Conservation (phyloP, 345 rosid species). For the Bretschneidera sinensis region DNA sequence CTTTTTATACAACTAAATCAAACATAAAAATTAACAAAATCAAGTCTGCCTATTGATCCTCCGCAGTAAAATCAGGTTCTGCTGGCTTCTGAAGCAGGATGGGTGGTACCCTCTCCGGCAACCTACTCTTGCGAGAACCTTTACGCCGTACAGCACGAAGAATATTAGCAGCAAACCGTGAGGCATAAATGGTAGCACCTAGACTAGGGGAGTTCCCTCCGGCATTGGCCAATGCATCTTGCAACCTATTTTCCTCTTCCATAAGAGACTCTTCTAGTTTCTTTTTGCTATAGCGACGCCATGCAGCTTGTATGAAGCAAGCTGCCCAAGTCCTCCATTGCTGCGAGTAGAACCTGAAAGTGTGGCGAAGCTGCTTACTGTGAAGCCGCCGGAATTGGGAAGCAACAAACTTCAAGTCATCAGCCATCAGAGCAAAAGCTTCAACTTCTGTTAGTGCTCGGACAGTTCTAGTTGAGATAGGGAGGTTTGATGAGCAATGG, state of each 20-base stretch:
- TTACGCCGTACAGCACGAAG: slow-evolving; percentile 51
- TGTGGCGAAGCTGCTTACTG: slow-evolving; percentile 83
- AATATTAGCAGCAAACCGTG: slow-evolving; percentile 78
- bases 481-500: slow-evolving; percentile 71
- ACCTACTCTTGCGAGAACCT: slow-evolving; percentile 51
- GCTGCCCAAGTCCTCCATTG: slow-evolving; percentile 99
- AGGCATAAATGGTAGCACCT: slow-evolving; percentile 89
- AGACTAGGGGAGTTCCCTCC: slow-evolving; percentile 67
- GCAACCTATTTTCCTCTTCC: slow-evolving; percentile 67
- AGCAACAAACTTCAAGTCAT: slow-evolving; percentile 79
- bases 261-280: slow-evolving; percentile 62
- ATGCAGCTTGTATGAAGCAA: slow-evolving; percentile 82
- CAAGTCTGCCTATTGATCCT: slow-evolving; percentile 26
- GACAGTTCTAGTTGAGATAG: slow-evolving; percentile 83
- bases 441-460: slow-evolving; percentile 69
- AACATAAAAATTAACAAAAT: background rate
- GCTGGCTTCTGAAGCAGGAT: slow-evolving; percentile 83
- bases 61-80: slow-evolving; percentile 82
- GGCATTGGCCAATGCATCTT: slow-evolving; percentile 68
- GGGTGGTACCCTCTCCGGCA: slow-evolving; percentile 57
- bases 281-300: slow-evolving; percentile 72
- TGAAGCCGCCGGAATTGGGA: slow-evolving; percentile 83
- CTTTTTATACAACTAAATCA: background rate
- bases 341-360: slow-evolving; percentile 76
- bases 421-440: slow-evolving; percentile 82